Evolutionary conservation across 1,139 yeast genomes (phyloP).

Genomic region (Kodamaea suecica): DNA sequence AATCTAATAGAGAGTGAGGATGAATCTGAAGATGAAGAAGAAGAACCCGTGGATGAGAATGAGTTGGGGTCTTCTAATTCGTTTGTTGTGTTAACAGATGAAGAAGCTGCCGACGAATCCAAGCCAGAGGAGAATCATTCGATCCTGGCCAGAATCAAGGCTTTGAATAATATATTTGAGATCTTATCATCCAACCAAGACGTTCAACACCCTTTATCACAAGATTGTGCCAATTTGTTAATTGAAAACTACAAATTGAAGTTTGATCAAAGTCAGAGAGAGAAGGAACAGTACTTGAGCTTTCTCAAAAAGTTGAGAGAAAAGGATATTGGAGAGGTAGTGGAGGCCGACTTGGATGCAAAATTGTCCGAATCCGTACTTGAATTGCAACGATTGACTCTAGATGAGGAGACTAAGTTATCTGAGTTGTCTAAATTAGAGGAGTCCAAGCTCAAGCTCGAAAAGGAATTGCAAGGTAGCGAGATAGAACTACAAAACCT

Average conservation of each 20-base stretch:
- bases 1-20: slow-evolving; percentile 18
- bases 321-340: slow-evolving; percentile 10
- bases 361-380: slow-evolving; percentile 38
- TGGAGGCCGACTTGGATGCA: slow-evolving; percentile 23
- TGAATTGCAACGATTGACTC: slow-evolving; percentile 36
- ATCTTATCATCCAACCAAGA: slow-evolving; percentile 58
- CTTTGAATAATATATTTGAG: slow-evolving; percentile 55
- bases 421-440: slow-evolving; percentile 48
- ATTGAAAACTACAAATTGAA: slow-evolving; percentile 65
- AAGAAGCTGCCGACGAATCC: slow-evolving; percentile 6
- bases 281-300: slow-evolving; percentile 73
- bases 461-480: slow-evolving; percentile 33
- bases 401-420: slow-evolving; percentile 35
- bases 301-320: slow-evolving; percentile 67
- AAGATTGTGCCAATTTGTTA: slow-evolving; percentile 73
- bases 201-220: slow-evolving; percentile 85
- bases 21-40: slow-evolving; percentile 12
- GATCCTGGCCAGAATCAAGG: slow-evolving; percentile 15
- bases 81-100: slow-evolving; percentile 30
- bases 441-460: slow-evolving; percentile 35
- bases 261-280: slow-evolving; percentile 71
- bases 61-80: slow-evolving; percentile 24
- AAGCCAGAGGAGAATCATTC: slow-evolving; percentile 9
- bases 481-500: slow-evolving; percentile 41
- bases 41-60: slow-evolving; percentile 2